Conservation (phyloP, 129 eudicot species). For the Deinandra increscens region DNA sequence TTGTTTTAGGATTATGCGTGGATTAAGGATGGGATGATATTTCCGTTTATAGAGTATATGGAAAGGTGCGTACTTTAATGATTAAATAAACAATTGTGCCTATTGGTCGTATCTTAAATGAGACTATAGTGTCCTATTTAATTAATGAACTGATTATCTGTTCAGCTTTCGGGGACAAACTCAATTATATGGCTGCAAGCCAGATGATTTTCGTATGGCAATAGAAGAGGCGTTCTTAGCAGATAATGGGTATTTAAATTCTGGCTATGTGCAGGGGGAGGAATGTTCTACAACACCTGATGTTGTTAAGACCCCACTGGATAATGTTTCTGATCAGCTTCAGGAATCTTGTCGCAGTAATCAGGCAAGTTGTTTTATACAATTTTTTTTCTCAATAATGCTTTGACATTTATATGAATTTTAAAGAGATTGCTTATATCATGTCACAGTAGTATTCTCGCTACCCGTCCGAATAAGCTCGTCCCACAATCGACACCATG, state of each 20-base stretch:
- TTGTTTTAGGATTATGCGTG: conserved; percentile 83
- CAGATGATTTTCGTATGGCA: conserved; percentile 64
- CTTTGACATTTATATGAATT: not conserved
- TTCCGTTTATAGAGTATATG: conserved; percentile 69
- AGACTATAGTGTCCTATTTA: not conserved
- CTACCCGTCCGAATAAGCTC: too few species aligned
- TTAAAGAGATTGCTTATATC: not conserved
- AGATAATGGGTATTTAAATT: conserved; percentile 49
- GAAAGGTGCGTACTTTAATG: conserved; percentile 51
- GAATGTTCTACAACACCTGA: conserved; percentile 14
- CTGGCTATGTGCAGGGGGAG: conserved; percentile 18
- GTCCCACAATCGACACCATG: too few species aligned
- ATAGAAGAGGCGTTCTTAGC: conserved; percentile 83
- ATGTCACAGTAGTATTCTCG: too few species aligned
- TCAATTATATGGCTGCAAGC: conserved; percentile 73
- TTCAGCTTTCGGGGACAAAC: conserved; percentile 85
- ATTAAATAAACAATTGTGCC: not conserved
- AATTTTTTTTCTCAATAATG: not conserved
- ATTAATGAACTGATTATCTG: not conserved
- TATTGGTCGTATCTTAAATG: not conserved
- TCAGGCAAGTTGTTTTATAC: conserved; percentile 20
- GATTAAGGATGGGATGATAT: conserved; percentile 86
- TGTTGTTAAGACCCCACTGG: conserved; percentile 10
- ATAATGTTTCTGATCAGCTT: conserved; percentile 15
- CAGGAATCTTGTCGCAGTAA: conserved; percentile 16